These are phyloP conservation scores for Theileria parva DNA, from an alignment of 169 alveolate genomes.

Conservation along the genomic window DNA sequence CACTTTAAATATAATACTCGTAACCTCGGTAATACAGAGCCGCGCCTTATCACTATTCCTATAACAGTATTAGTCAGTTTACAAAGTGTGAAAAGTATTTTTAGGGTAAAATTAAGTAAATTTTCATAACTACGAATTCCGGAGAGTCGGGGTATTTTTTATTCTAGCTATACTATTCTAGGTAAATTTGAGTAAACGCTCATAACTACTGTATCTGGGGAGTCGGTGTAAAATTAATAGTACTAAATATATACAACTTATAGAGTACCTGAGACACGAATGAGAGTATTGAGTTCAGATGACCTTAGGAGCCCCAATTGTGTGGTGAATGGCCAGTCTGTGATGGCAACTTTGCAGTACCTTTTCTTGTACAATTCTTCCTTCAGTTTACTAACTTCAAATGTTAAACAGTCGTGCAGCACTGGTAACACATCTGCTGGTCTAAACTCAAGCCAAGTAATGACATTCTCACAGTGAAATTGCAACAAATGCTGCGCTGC, in stretches of 20 bases:
- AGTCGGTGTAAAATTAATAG: too few relatives aligned
- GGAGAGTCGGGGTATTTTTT: too few relatives aligned
- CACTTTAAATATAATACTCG: constrained; percentile 88
- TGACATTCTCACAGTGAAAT: constrained; percentile 79
- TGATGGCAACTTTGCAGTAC: constrained; percentile 81
- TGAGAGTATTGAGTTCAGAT: constrained; percentile 90
- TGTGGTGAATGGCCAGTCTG: constrained; percentile 90
- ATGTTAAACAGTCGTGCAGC: constrained; percentile 79
- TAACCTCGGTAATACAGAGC: constrained; percentile 90
- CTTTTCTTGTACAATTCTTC: constrained; percentile 76
- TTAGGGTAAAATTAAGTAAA: too few relatives aligned
- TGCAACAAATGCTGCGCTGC: constrained; percentile 80
- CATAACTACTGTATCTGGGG: too few relatives aligned
- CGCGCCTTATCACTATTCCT: constrained; percentile 72
- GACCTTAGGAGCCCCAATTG: constrained; percentile 91
- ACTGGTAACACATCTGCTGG: constrained; percentile 81
- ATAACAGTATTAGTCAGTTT: too few relatives aligned
- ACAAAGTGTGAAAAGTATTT: too few relatives aligned
- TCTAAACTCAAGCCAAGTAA: constrained; percentile 77
- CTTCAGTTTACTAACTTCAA: constrained; percentile 76
- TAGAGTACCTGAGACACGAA: constrained; percentile 78
- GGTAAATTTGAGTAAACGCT: too few relatives aligned
- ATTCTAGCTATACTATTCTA: too few relatives aligned
- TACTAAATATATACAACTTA: too few relatives aligned
- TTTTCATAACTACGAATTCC: too few relatives aligned